Base-by-base conservation (phyloP, 78 protist species). In the Ministeria vibrans region DNA sequence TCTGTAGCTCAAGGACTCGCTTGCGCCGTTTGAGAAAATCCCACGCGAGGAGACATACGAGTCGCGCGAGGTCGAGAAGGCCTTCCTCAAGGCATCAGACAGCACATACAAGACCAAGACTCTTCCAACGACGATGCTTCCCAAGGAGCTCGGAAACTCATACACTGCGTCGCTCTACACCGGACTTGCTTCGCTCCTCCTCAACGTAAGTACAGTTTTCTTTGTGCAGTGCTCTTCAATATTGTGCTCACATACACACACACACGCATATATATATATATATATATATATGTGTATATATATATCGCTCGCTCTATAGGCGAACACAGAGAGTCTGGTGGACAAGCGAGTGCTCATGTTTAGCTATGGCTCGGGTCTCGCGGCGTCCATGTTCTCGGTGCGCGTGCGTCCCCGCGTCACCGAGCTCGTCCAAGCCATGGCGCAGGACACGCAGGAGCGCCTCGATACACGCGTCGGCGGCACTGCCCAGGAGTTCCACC, bases 331-430 rank as follows among this genome's bases (percentile, higher is more conserved):
- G 34, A 81, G 44, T 13, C 61, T 83, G 20, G 79, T 34, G 22
- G 96, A 93, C 45, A 88, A 91, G 80, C 74, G 93, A n/a, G 83
- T 92, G 11, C 7, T 92, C 53, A 49, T 89, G 39, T 96, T 92
- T 88, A 90, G 95, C 0, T 96, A 96, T 73, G 99, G 99, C 49
- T 90, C 95, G 1, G 99, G 99, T 38, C 62, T 94, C 44, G 91
- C 93, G 59, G 82, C 98, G 34, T 63, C 96, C 68, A 80, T 94
- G 81, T 96, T 89, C 86, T 84, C 91, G 38, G 51, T 95, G 59
- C 44, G 63, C 28, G 88, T 93, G 27, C 55, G 36, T 49, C 59
- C 87, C 44, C 81, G 76, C 45, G 83, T 81, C n/a, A 59, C 69
- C 64, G 75, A 84, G 38, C 91, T 43, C 55, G 76, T 36, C 36